A percentile compares a stretch with the other conserved stretches of the same genome.
These are phyloP conservation scores for Tricholoma flavovirens DNA, from an alignment of 768 basidiomycete genomes.

Conservation along the genomic window DNA sequence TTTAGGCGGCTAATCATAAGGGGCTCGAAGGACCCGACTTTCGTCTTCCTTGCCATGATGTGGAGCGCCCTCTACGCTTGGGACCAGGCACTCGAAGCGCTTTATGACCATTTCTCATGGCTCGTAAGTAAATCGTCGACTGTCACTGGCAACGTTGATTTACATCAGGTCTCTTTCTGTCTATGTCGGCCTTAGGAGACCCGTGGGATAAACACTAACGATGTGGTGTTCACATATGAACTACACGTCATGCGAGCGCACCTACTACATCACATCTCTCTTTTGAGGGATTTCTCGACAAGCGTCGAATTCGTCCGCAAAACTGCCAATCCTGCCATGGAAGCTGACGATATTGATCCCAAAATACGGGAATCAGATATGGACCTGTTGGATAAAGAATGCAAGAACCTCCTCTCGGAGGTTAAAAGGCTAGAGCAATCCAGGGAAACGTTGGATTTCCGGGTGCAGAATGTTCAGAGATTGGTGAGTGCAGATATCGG, in stretches of 20 bases:
- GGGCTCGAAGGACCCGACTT: slow-evolving; percentile 1
- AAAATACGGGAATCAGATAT: not conserved
- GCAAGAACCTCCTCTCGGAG: not conserved
- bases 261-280: not conserved
- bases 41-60: not conserved
- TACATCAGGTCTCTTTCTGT: not conserved
- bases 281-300: not conserved
- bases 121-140: not conserved
- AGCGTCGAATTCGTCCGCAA: not conserved
- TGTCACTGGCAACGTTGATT: not conserved
- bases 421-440: not conserved
- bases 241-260: not conserved
- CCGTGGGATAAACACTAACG: not conserved
- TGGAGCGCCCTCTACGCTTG: not conserved
- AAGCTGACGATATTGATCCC: not conserved
- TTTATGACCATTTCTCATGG: not conserved
- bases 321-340: not conserved
- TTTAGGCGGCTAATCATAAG: slow-evolving; percentile 11
- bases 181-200: not conserved
- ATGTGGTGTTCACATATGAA: not conserved
- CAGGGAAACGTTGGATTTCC: not conserved
- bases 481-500: not conserved
- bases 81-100: not conserved
- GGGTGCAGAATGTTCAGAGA: not conserved
- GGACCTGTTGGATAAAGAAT: not conserved